Evolutionary conservation across 768 basidiomycete species (phyloP).

Genomic region (Panus rudis): DNA sequence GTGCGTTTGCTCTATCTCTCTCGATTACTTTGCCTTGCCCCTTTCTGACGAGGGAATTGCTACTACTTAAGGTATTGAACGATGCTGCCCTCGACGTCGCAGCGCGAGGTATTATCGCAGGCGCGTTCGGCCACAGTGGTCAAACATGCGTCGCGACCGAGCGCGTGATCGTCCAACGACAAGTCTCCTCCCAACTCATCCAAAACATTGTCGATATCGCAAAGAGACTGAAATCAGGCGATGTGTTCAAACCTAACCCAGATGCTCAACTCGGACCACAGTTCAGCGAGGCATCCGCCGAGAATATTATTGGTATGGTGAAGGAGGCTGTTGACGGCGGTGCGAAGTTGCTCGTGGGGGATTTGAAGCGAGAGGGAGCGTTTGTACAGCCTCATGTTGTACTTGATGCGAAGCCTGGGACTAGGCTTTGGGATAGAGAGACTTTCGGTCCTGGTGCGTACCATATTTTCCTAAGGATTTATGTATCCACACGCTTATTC

Average conservation of each 20-base stretch:
- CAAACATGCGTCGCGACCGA: slow-evolving; percentile 56
- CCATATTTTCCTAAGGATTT: not conserved
- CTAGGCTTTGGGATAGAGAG: slow-evolving; percentile 47
- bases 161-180: slow-evolving; percentile 46
- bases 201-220: slow-evolving; percentile 28
- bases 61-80: slow-evolving; percentile 33
- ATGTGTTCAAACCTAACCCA: slow-evolving; percentile 19
- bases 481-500: not conserved
- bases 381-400: slow-evolving; percentile 45
- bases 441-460: slow-evolving; percentile 49
- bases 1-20: slow-evolving; percentile 24
- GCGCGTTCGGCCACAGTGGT: slow-evolving; percentile 40
- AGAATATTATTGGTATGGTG: slow-evolving; percentile 36
- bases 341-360: slow-evolving; percentile 39
- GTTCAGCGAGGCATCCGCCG: slow-evolving; percentile 38
- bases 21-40: no score
- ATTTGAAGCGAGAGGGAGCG: slow-evolving; percentile 31
- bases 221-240: slow-evolving; percentile 31
- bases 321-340: slow-evolving; percentile 37
- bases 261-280: slow-evolving; percentile 29
- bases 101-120: slow-evolving; percentile 39
- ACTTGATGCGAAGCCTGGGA: slow-evolving; percentile 38
- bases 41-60: no score
- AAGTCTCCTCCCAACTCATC: slow-evolving; percentile 30
- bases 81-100: slow-evolving; percentile 50